Evolutionary conservation across 495 filamentous ascomycete genomes (phyloP), one percentile per base, ranked within the genome.

Genomic region (Xylaria sp.): DNA sequence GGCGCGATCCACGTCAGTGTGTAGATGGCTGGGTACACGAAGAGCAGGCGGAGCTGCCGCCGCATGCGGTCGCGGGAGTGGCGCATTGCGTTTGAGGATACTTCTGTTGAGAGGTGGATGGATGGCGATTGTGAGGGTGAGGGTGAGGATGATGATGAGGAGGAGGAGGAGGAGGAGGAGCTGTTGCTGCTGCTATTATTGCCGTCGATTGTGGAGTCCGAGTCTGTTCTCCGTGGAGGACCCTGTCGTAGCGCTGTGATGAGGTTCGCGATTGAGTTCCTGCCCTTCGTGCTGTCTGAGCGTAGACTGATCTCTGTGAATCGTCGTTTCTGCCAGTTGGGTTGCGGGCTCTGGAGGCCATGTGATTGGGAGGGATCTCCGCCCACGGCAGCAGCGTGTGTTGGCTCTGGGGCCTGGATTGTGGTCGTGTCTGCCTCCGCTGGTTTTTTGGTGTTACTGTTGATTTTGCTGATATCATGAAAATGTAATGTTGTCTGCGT

Each of bases 1-100:
- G 92, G 91, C n/a, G 89, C 78, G 44, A 91, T 76, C 92, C 92
- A 94, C 79, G 92, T 87, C 33, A 89, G 73, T n/a, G 90, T 83
- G 81, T 93, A 93, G 61, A 90, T 82, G 17, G 89, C 74, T 8
- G 92, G 92, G 78, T 94, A 93, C 58, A 90, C 87, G 75, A 93
- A 92, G 3, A 93, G 80, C 37, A 90, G 83, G 55, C 90, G 85
- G 14, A 93, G 82, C 72, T 93, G 92, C 6, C 89, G 86, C 43
- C 85, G 86, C 70, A 92, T 90, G 59, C 84, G 85, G 48, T 85
- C 81, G 52, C 89, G 83, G 29, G 81, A 84, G 8, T 76, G 77
- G 0, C 76, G 71, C 61, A 84, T 75, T 37, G 77, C 73, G 4
- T 72, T 71, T 24, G 77, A 77, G 33, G 69, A 74, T n/a, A 70